These are phyloP conservation scores for Neofusicoccum ribis DNA, from an alignment of 2,329 filamentous ascomycete genomes.

Conservation along the genomic window DNA sequence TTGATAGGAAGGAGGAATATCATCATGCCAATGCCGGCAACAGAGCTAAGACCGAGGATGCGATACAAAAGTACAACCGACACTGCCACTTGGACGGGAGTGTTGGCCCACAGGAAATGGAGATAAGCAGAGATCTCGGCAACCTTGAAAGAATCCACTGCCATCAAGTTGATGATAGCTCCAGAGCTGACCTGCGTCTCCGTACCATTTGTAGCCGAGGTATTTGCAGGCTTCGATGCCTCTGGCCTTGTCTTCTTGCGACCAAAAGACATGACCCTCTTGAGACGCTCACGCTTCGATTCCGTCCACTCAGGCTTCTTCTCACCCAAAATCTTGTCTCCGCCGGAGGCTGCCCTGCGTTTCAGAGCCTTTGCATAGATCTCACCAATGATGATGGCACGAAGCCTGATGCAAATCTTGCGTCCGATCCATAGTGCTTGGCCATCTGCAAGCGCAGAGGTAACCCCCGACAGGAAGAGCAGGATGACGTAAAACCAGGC, in stretches of 20 bases:
- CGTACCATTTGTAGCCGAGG: slow-evolving; percentile 27
- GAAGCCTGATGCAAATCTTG: slow-evolving; percentile 88
- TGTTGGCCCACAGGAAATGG: slow-evolving; percentile 91
- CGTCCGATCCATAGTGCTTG: slow-evolving; percentile 91
- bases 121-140: slow-evolving; percentile 92
- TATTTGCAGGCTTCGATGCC: slow-evolving; percentile 44
- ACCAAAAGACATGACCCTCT: slow-evolving; percentile 56
- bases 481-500: slow-evolving; percentile 95
- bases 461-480: slow-evolving; percentile 77
- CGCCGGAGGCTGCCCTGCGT: slow-evolving; percentile 76
- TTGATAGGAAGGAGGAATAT: slow-evolving; percentile 84
- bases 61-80: slow-evolving; percentile 81
- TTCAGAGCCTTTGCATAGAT: slow-evolving; percentile 95
- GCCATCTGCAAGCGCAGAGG: slow-evolving; percentile 80
- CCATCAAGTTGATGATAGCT: slow-evolving; percentile 99
- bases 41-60: slow-evolving; percentile 88
- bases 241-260: slow-evolving; percentile 54
- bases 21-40: slow-evolving; percentile 92
- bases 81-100: slow-evolving; percentile 82
- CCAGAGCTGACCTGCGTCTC: slow-evolving; percentile 86
- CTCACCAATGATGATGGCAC: slow-evolving; percentile 94
- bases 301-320: slow-evolving; percentile 47
- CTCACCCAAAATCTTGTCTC: slow-evolving; percentile 71
- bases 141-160: slow-evolving; percentile 98
- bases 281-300: slow-evolving; percentile 44